phyloP scores from a whole-genome alignment of 495 filamentous ascomycete genomes.

The Daldinia vernicosa region DNA sequence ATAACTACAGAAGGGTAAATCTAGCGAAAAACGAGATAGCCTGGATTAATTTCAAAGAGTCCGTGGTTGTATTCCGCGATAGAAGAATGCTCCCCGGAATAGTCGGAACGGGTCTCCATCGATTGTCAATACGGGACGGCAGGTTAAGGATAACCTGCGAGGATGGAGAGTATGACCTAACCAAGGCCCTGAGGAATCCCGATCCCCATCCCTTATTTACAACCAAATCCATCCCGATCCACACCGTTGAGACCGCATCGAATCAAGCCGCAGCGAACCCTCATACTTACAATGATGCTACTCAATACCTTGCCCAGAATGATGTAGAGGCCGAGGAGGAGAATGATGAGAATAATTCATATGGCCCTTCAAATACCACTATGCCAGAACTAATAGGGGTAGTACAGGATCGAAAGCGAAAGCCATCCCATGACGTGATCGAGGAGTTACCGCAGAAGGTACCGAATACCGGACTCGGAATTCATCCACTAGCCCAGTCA shows the following conservation, averaged over 20 bases:
- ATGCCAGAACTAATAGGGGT: not conserved
- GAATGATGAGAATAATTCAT: not conserved
- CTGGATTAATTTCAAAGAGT: not conserved
- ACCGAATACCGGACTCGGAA: not conserved
- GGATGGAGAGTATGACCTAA: conserved; percentile 5
- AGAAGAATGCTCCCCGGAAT: not conserved
- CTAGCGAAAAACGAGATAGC: not conserved
- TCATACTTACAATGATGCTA: not conserved
- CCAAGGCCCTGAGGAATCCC: not conserved
- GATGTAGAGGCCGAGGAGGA: not conserved
- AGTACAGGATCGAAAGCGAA: conserved; percentile 2
- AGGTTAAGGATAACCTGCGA: not conserved
- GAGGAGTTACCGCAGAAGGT: not conserved
- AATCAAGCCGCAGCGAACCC: not conserved
- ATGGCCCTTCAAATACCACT: not conserved
- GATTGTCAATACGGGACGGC: not conserved
- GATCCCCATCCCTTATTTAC: not conserved
- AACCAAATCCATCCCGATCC: not conserved
- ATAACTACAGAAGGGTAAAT: not conserved
- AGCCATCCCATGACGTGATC: not conserved
- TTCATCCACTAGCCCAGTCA: too few species aligned
- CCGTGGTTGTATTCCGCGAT: conserved; percentile 12
- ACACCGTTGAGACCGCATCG: not conserved
- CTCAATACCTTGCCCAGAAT: too few species aligned
- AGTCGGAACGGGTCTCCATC: conserved; percentile 1